phyloP scores from a whole-genome alignment of 2,329 filamentous ascomycete species.

The Diaporthe citri region DNA sequence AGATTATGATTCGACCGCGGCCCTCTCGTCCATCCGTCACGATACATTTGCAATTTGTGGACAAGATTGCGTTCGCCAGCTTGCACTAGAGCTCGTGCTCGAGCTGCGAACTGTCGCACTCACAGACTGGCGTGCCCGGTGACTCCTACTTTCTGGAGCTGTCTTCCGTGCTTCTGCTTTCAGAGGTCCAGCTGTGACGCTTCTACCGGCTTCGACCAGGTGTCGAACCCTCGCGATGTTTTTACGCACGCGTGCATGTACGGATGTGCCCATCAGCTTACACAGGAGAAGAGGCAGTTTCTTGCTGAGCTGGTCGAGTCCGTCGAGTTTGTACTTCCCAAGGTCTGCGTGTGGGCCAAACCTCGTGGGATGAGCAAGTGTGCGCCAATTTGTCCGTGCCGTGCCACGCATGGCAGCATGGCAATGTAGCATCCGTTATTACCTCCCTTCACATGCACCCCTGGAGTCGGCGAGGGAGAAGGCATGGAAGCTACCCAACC shows the following conservation, averaged over 20 bases:
- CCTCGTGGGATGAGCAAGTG: not conserved
- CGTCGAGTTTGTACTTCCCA: not conserved
- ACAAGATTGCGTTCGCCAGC: slow-evolving; percentile 9
- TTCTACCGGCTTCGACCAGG: not conserved
- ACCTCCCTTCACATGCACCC: slow-evolving; percentile 9
- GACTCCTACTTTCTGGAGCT: not conserved
- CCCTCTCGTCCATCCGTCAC: slow-evolving; percentile 4
- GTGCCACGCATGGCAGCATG: not conserved
- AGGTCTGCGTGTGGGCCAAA: not conserved
- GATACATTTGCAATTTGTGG: slow-evolving; percentile 23
- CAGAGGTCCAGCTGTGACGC: not conserved
- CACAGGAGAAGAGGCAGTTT: not conserved
- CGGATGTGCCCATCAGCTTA: not conserved
- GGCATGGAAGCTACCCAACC: slow-evolving; percentile 26
- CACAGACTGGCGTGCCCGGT: not conserved
- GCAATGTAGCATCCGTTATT: not conserved
- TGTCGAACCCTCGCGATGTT: not conserved
- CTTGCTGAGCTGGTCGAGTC: not conserved
- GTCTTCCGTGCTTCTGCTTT: not conserved
- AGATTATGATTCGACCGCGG: slow-evolving; percentile 20
- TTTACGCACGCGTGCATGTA: not conserved
- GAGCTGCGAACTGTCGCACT: not conserved
- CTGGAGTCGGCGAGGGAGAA: slow-evolving; percentile 14
- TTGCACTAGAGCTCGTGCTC: slow-evolving; percentile 9
- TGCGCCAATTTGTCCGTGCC: not conserved